Conservation (phyloP, 73 alveolate genomes). For the Symbiodinium natans region DNA sequence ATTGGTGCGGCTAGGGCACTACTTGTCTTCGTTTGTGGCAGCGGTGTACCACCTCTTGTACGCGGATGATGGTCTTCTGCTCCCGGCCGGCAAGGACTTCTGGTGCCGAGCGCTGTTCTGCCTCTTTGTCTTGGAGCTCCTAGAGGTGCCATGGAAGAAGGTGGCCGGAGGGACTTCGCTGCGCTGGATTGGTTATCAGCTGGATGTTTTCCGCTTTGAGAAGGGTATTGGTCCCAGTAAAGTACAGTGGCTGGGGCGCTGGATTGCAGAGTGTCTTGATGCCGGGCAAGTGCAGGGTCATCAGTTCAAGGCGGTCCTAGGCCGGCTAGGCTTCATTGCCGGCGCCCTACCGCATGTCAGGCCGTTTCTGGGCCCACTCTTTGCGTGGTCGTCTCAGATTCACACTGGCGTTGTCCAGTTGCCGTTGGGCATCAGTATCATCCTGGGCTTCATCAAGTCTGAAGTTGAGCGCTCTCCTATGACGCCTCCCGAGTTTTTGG, state of each 20-base stretch:
- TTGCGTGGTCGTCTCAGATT: neutral
- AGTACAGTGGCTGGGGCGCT: neutral
- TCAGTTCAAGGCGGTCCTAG: neutral
- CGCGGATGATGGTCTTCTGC: neutral
- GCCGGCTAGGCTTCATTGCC: neutral
- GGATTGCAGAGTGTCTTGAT: neutral
- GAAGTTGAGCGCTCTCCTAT: neutral
- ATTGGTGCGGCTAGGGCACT: neutral
- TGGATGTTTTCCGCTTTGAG: neutral
- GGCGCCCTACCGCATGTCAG: neutral
- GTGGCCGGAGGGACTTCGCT: neutral
- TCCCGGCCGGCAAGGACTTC: neutral
- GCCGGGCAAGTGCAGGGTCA: neutral
- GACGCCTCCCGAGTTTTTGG: neutral
- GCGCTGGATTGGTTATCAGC: neutral
- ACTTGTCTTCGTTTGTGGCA: neutral
- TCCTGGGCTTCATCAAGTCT: neutral
- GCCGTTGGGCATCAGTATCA: neutral
- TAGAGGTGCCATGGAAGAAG: conserved; percentile 1
- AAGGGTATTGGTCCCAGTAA: neutral
- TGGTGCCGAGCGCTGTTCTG: neutral
- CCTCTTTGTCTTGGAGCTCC: neutral
- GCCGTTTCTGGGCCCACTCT: conserved; percentile 21
- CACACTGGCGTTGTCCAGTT: conserved; percentile 56
- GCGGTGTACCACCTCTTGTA: neutral